Evolutionary conservation across 352 stramenopile genomes (phyloP).

Genomic region (Thalassiosira mediterranea): DNA sequence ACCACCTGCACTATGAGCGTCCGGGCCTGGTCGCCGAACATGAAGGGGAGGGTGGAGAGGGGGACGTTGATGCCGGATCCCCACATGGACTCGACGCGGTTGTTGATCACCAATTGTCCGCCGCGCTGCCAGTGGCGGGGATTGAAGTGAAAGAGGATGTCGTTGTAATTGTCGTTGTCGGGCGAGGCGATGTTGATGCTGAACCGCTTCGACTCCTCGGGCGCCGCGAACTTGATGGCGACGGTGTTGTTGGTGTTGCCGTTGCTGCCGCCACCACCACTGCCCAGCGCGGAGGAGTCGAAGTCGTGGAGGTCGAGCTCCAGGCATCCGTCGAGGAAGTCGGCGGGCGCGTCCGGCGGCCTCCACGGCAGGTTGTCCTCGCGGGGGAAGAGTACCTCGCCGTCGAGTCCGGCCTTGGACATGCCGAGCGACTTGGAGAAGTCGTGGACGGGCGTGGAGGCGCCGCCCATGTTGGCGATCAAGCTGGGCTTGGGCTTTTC

Average conservation of each 20-base stretch:
- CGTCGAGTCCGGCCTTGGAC: conserved; percentile 28
- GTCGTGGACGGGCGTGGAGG: conserved; percentile 73
- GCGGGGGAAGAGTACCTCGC: conserved; percentile 52
- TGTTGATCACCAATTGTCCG: conserved; percentile 78
- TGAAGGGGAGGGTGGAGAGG: conserved; percentile 68
- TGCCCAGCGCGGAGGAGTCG: conserved; percentile 36
- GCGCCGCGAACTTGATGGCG: conserved; percentile 80
- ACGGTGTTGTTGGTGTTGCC: conserved; percentile 83
- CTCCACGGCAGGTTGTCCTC: conserved; percentile 43
- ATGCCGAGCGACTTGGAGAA: conserved; percentile 76
- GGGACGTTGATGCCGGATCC: conserved; percentile 71
- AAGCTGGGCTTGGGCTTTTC: conserved; percentile 42
- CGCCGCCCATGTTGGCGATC: conserved; percentile 66
- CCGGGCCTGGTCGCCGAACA: conserved; percentile 71
- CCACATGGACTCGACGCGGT: conserved; percentile 78
- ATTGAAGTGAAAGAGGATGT: conserved; percentile 82
- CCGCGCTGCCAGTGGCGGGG: conserved; percentile 73
- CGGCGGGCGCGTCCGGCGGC: conserved; percentile 40
- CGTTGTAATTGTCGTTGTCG: conserved; percentile 63
- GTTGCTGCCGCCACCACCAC: conserved; percentile 72
- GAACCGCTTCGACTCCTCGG: conserved; percentile 67
- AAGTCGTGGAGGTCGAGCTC: conserved; percentile 73
- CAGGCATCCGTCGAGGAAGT: conserved; percentile 72
- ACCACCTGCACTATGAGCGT: conserved; percentile 81
- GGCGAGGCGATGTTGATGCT: conserved; percentile 75